Conservation (phyloP, 2,329 filamentous ascomycete genomes). For the Cladosporium sp. region DNA sequence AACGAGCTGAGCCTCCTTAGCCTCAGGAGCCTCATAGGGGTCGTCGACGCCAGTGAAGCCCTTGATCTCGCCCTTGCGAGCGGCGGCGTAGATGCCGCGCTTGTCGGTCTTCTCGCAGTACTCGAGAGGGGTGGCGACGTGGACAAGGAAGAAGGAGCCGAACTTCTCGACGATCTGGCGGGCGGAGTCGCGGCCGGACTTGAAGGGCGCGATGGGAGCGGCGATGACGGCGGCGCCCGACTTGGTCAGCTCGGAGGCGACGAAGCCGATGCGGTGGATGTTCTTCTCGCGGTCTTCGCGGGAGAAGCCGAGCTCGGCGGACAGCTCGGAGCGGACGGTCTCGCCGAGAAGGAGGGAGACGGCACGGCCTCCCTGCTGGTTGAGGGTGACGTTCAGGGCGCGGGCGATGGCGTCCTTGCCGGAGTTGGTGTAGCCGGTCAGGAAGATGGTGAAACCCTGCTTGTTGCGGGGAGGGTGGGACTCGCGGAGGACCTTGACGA, state of each 20-base stretch:
- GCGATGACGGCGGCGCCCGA: slow-evolving; percentile 93
- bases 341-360: slow-evolving; percentile 94
- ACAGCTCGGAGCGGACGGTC: slow-evolving; percentile 89
- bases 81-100: slow-evolving; percentile 80
- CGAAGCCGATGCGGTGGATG: slow-evolving; percentile 93
- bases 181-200: slow-evolving; percentile 69
- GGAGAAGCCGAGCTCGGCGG: slow-evolving; percentile 91
- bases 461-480: slow-evolving; percentile 86
- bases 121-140: slow-evolving; percentile 89
- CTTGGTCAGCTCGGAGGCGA: slow-evolving; percentile 89
- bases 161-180: slow-evolving; percentile 81
- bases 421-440: slow-evolving; percentile 93
- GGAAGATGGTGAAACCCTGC: slow-evolving; percentile 97
- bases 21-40: slow-evolving; percentile 81
- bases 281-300: slow-evolving; percentile 89
- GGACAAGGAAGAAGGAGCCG: slow-evolving; percentile 90
- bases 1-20: slow-evolving; percentile 77
- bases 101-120: slow-evolving; percentile 94
- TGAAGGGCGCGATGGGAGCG: slow-evolving; percentile 91
- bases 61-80: slow-evolving; percentile 86
- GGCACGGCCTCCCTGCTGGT: slow-evolving; percentile 93
- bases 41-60: slow-evolving; percentile 98
- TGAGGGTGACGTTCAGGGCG: slow-evolving; percentile 91
- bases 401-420: slow-evolving; percentile 97
- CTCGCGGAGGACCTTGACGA: slow-evolving; percentile 92